Evolutionary conservation across 1,284 basidiomycete genomes (phyloP).

Genomic region (Ganoderma sp.): DNA sequence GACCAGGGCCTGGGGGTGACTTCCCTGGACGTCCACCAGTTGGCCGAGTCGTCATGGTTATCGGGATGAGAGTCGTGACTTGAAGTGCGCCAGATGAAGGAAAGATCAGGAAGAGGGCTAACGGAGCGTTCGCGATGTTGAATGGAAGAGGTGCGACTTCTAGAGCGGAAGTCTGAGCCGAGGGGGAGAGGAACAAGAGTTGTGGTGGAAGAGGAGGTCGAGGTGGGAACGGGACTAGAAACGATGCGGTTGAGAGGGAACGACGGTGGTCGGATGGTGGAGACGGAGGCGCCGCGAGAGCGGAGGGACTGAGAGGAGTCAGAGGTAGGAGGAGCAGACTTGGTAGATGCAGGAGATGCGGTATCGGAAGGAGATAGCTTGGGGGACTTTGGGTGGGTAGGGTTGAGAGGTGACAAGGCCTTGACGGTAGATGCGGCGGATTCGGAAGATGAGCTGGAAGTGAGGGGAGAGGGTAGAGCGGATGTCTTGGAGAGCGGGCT

Average conservation of each 20-base stretch:
- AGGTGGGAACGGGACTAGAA: conserved; percentile 36
- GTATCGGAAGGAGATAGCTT: conserved; percentile 6
- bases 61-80: conserved; percentile 27
- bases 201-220: conserved; percentile 20
- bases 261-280: conserved; percentile 32
- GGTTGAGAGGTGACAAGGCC: conserved; percentile 25
- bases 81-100: conserved; percentile 28
- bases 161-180: conserved; percentile 20
- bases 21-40: conserved; percentile 42
- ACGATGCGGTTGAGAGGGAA: conserved; percentile 30
- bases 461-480: background rate
- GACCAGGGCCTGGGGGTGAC: conserved; percentile 41
- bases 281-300: conserved; percentile 30
- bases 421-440: conserved; percentile 21
- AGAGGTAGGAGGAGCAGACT: conserved; percentile 18
- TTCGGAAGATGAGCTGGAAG: conserved; percentile 19
- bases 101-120: conserved; percentile 34
- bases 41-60: conserved; percentile 31
- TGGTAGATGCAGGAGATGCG: conserved; percentile 2
- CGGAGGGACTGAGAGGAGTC: conserved; percentile 21
- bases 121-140: conserved; percentile 30
- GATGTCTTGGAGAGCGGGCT: background rate
- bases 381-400: conserved; percentile 11
- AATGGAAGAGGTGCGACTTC: conserved; percentile 26
- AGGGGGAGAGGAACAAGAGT: conserved; percentile 24